phyloP scores from a whole-genome alignment of 768 basidiomycete genomes.

The Suillus subalutaceus region DNA sequence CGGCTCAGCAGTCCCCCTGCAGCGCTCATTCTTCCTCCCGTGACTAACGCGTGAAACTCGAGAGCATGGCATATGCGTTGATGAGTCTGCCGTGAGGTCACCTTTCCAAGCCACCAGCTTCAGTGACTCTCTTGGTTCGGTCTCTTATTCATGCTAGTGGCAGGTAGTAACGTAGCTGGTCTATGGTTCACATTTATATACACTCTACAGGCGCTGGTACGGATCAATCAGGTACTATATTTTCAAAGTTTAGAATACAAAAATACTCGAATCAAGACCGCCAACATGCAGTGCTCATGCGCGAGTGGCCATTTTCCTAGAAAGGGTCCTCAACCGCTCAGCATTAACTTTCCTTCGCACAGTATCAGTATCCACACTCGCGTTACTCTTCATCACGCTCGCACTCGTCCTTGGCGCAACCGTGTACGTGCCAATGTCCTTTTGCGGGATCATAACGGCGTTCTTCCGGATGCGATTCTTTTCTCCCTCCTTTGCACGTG shows the following conservation, averaged over 20 bases:
- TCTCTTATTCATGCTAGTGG: neutral
- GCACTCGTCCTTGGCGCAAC: slow-evolving; percentile 69
- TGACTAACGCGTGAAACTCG: neutral
- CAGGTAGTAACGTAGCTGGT: neutral
- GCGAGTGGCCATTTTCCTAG: slow-evolving; percentile 44
- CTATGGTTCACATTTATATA: neutral
- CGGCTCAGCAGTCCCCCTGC: too few species aligned
- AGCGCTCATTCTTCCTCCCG: neutral
- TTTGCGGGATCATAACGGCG: slow-evolving; percentile 81
- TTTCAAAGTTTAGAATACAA: neutral
- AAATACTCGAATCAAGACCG: neutral
- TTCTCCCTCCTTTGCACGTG: slow-evolving; percentile 66
- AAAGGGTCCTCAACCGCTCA: slow-evolving; percentile 71
- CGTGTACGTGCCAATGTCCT: slow-evolving; percentile 75
- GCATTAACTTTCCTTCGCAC: slow-evolving; percentile 75
- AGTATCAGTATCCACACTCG: slow-evolving; percentile 72
- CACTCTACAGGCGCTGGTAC: neutral
- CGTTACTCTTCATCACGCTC: slow-evolving; percentile 52
- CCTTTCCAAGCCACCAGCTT: neutral
- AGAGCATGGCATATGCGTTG: neutral
- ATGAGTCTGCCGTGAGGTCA: neutral
- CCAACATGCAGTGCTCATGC: slow-evolving; percentile 10
- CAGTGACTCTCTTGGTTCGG: neutral
- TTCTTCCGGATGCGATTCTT: slow-evolving; percentile 74
- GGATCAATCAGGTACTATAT: neutral